Evolutionary conservation across 2,329 filamentous ascomycete species (phyloP), one percentile per base, ranked within the genome.

Genomic region (Fusarium cicatricum): DNA sequence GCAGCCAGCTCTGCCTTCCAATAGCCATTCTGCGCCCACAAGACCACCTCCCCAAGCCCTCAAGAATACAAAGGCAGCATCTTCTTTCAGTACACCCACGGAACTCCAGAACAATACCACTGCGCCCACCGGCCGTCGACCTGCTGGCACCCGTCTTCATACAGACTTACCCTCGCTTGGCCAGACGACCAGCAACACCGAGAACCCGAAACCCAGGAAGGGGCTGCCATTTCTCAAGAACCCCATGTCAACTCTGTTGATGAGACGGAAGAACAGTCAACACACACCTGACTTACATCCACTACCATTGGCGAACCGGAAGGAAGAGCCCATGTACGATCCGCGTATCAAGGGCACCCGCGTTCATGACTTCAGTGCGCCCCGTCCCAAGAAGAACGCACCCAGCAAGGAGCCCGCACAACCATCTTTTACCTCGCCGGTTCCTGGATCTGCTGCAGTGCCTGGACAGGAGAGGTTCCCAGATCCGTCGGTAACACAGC

Each of bases 321-420:
- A 71, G 0, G 77, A 79, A 12, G 80, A 82, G 62, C 78, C 79
- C 5, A 71, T 74, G 16, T 87, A 88, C 63, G 86, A 89, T 64
- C 86, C 86, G 15, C 80, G 85, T 10, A 90, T 90, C 60, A 81
- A 80, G 66, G 87, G 84, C 42, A 90, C 83, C 8, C 78, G 80
- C 40, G 81, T 88, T 43, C 87, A 90, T 68, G 87, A 86, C 70
- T 89, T 88, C 65, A 88, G 85, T 66, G 85, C 83, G 0, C 86
- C 85, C 2, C 77, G 85, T 43, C 79, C 78, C 19, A 80, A 76
- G 56, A 79, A 58, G 33, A 60, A 55, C 16, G 41, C 26, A 3
- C 57, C 55, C 15, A 61, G 28, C 9, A 67, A 60, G 21, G 59
- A 60, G 39, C 57, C 44, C 19, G 15, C 32, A 17, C 58, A 61